Evolutionary conservation across 2,329 filamentous ascomycete species (phyloP).

Genomic region (Periconia sp.): DNA sequence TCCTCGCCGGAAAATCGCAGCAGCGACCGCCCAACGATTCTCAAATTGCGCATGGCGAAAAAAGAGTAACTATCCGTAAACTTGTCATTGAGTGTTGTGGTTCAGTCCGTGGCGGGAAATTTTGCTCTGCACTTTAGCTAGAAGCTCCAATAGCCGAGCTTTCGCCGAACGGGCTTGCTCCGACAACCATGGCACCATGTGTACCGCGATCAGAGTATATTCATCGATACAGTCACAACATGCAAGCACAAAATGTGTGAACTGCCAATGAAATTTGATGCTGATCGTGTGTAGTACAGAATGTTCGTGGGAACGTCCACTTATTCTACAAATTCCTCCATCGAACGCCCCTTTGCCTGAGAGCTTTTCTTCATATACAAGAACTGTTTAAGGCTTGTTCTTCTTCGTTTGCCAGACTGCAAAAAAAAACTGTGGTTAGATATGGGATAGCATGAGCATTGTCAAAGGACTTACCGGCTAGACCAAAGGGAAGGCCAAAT

Average conservation of each 20-base stretch:
- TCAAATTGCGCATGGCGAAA: slow-evolving; percentile 78
- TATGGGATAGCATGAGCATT: neutral
- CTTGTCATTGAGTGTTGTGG: slow-evolving; percentile 9
- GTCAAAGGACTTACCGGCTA: slow-evolving; percentile 58
- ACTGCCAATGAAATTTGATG: slow-evolving; percentile 40
- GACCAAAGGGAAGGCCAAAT: slow-evolving; percentile 62
- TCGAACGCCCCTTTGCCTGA: neutral
- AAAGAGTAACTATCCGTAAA: slow-evolving; percentile 9
- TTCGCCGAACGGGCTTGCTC: slow-evolving; percentile 19
- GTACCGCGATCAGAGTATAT: neutral
- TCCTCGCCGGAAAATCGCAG: slow-evolving; percentile 60
- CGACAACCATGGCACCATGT: slow-evolving; percentile 1
- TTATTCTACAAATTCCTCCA: slow-evolving; percentile 35
- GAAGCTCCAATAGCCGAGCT: slow-evolving; percentile 21
- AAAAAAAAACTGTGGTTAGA: slow-evolving; percentile 19
- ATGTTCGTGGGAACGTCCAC: slow-evolving; percentile 26
- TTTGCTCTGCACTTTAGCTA: slow-evolving; percentile 11
- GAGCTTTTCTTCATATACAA: slow-evolving; percentile 8
- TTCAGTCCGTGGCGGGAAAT: slow-evolving; percentile 19
- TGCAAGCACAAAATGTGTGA: slow-evolving; percentile 8
- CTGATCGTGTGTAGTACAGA: slow-evolving; percentile 37
- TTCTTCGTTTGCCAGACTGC: slow-evolving; percentile 70
- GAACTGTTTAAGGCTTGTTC: slow-evolving; percentile 48
- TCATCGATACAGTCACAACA: slow-evolving; percentile 4
- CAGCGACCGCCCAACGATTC: slow-evolving; percentile 68